A percentile compares a stretch with the other conserved stretches of the same genome.
Conservation (phyloP, 805 yeast genomes). For the Wickerhamiella sorbophila region DNA sequence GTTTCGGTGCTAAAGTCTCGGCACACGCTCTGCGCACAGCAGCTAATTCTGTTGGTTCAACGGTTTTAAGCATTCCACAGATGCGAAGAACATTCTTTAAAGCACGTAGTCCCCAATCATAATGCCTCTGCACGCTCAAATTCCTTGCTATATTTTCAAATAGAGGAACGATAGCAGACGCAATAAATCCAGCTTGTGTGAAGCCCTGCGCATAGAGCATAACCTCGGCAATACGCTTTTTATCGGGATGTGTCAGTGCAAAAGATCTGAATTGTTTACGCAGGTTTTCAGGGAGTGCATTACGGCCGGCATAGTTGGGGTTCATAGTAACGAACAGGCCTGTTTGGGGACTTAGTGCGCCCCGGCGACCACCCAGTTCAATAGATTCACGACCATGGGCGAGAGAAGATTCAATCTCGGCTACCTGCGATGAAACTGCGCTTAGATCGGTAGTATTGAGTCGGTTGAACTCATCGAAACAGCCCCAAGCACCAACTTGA, state of each 20-base stretch:
- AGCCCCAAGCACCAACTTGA: slow-evolving; percentile 83
- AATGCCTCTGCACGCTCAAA: slow-evolving; percentile 50
- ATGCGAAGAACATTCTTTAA: slow-evolving; percentile 50
- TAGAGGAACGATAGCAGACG: slow-evolving; percentile 40
- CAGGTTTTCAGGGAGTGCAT: slow-evolving; percentile 71
- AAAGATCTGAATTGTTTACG: slow-evolving; percentile 64
- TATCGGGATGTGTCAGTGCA: slow-evolving; percentile 62
- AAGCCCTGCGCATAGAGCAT: slow-evolving; percentile 66
- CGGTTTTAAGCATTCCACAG: slow-evolving; percentile 37
- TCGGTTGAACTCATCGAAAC: slow-evolving; percentile 91
- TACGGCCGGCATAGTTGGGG: slow-evolving; percentile 76
- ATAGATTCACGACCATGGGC: slow-evolving; percentile 6
- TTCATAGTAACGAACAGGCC: slow-evolving; percentile 86
- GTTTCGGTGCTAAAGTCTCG: slow-evolving; percentile 56
- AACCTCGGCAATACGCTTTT: slow-evolving; percentile 50
- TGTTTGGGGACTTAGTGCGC: slow-evolving; percentile 17
- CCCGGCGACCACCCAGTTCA: slow-evolving; percentile 17
- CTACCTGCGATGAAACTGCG: slow-evolving; percentile 73
- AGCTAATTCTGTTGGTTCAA: slow-evolving; percentile 15
- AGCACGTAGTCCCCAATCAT: slow-evolving; percentile 83
- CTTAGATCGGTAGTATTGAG: slow-evolving; percentile 57
- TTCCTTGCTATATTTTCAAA: slow-evolving; percentile 32
- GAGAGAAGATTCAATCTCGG: slow-evolving; percentile 48
- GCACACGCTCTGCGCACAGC: slow-evolving; percentile 37
- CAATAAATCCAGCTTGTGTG: slow-evolving; percentile 29